Conservation (phyloP, 805 yeast species). For the Wickerhamiella nectarea region DNA sequence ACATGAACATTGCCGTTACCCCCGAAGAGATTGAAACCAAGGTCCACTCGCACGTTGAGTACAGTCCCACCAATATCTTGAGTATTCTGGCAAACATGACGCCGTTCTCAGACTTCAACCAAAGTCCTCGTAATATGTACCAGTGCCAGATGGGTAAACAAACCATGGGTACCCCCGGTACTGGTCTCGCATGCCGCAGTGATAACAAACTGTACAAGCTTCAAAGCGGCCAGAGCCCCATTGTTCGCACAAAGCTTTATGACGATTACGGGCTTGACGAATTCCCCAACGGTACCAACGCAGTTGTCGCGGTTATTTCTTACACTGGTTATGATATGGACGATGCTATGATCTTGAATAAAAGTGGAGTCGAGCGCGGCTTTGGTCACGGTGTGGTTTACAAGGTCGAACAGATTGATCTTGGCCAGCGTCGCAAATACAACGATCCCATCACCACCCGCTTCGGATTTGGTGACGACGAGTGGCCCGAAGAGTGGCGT, state of each 20-base stretch:
- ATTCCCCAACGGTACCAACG: slow-evolving; percentile 96
- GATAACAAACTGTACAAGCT: slow-evolving; percentile 88
- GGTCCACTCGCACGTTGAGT: slow-evolving; percentile 86
- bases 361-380: slow-evolving; percentile 95
- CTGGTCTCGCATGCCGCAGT: slow-evolving; percentile 78
- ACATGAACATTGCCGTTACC: slow-evolving; percentile 89
- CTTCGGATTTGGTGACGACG: slow-evolving; percentile 86
- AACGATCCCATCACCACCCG: slow-evolving; percentile 93
- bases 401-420: slow-evolving; percentile 84
- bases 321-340: slow-evolving; percentile 99
- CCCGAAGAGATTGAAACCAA: slow-evolving; percentile 77
- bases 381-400: slow-evolving; percentile 95
- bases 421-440: slow-evolving; percentile 60
- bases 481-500: slow-evolving; percentile 86
- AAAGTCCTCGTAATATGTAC: slow-evolving; percentile 98
- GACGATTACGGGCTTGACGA: slow-evolving; percentile 97
- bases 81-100: slow-evolving; percentile 94
- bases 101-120: slow-evolving; percentile 96
- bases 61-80: slow-evolving; percentile 83
- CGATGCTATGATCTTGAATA: slow-evolving; percentile 97
- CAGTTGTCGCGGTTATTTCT: slow-evolving; percentile 96
- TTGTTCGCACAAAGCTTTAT: slow-evolving; percentile 82
- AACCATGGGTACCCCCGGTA: slow-evolving; percentile 99
- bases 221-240: slow-evolving; percentile 94
- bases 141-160: slow-evolving; percentile 99